These are phyloP conservation scores for Aegilops speltoides DNA, from an alignment of 176 grass and related monocot species.

Conservation along the genomic window DNA sequence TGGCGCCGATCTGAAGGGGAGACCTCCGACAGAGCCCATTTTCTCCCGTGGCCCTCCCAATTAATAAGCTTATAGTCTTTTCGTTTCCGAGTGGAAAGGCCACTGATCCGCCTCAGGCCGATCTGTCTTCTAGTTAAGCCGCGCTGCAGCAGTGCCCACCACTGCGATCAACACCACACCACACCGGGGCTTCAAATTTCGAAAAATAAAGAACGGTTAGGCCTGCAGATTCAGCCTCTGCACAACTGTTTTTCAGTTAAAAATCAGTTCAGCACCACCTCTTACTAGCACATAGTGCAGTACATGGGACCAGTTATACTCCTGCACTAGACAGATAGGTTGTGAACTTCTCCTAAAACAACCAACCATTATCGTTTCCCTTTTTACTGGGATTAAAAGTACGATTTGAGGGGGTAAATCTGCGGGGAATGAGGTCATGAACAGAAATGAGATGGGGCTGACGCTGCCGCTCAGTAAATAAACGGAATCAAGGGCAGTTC, in stretches of 20 bases:
- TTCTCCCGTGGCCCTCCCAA: slow-evolving; percentile 34
- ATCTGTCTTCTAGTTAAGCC: slow-evolving; percentile 44
- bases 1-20: slow-evolving; percentile 39
- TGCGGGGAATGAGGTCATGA: background rate
- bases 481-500: slow-evolving; percentile 42
- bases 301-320: background rate
- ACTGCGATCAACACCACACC: background rate
- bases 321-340: background rate
- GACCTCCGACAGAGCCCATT: slow-evolving; percentile 40
- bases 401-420: background rate
- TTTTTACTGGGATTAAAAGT: slow-evolving; percentile 3
- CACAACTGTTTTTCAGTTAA: slow-evolving; percentile 21
- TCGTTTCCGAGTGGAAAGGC: slow-evolving; percentile 36
- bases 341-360: background rate
- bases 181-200: background rate
- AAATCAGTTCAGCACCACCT: background rate
- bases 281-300: background rate
- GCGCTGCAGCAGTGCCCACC: slow-evolving; percentile 23
- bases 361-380: background rate
- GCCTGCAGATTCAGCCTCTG: slow-evolving; percentile 26
- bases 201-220: slow-evolving; percentile 39
- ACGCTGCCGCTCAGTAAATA: background rate
- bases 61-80: slow-evolving; percentile 47
- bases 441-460: background rate
- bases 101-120: slow-evolving; percentile 34